phyloP scores from a whole-genome alignment of 2,329 filamentous ascomycete species.

The Neonectria coccinea region DNA sequence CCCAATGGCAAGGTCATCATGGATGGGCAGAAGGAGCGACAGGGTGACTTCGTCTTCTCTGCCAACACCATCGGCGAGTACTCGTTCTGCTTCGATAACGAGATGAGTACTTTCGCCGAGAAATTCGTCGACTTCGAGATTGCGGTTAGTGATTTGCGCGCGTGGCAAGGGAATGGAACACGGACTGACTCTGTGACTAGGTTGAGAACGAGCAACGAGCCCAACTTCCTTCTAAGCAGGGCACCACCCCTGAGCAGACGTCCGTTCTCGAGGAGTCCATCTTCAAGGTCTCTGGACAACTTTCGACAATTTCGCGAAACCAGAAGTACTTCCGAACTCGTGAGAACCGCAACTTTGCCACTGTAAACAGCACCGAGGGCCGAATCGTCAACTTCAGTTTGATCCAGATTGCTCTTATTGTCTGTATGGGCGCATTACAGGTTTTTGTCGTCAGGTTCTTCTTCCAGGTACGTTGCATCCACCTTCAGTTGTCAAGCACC shows the following conservation, averaged over 20 bases:
- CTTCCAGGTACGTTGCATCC: constrained; percentile 78
- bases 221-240: constrained; percentile 87
- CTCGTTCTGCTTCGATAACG: constrained; percentile 97
- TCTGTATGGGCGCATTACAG: constrained; percentile 95
- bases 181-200: constrained; percentile 56
- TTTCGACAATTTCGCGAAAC: constrained; percentile 94
- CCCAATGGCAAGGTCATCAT: constrained; percentile 85
- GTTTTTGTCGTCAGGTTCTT: constrained; percentile 99
- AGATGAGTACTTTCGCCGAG: constrained; percentile 97
- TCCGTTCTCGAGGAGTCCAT: constrained; percentile 91
- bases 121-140: constrained; percentile 99
- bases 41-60: constrained; percentile 98
- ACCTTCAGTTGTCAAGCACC: neutral
- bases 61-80: constrained; percentile 90
- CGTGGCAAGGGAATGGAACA: neutral
- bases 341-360: constrained; percentile 99
- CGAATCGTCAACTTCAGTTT: constrained; percentile 98
- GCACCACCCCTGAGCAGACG: constrained; percentile 89
- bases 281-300: constrained; percentile 91
- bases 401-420: constrained; percentile 90
- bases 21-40: constrained; percentile 88
- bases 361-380: constrained; percentile 93
- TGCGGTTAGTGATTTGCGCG: constrained; percentile 60
- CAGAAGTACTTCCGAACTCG: constrained; percentile 99
- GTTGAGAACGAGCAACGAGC: constrained; percentile 91